These are phyloP conservation scores for Fragaria nilgerrensis DNA, from an alignment of 306 rosid species.

Conservation along the genomic window DNA sequence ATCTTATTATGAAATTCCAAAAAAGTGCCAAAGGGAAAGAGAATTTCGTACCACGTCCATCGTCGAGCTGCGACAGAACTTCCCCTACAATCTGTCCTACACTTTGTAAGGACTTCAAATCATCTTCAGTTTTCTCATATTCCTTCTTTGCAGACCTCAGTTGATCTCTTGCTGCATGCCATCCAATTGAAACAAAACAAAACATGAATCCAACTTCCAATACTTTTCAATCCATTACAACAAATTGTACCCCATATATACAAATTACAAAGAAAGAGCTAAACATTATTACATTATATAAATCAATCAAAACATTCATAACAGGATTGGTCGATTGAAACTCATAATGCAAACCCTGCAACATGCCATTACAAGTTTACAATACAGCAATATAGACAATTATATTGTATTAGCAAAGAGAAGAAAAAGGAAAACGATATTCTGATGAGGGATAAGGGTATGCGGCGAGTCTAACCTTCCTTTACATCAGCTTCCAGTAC, in stretches of 20 bases:
- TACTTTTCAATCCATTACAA: not conserved
- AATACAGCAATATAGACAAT: not conserved
- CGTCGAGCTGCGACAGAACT: slow-evolving; percentile 83
- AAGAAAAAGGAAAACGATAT: not conserved
- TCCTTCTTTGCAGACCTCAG: slow-evolving; percentile 63
- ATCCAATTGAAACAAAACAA: not conserved
- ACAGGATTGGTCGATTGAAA: not conserved
- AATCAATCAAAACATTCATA: too few relatives aligned
- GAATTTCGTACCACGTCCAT: slow-evolving; percentile 62
- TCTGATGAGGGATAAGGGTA: not conserved
- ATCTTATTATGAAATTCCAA: not conserved
- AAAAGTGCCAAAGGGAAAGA: not conserved
- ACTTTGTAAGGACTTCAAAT: slow-evolving; percentile 92
- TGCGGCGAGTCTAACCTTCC: not conserved
- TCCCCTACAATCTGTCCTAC: slow-evolving; percentile 95
- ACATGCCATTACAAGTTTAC: not conserved
- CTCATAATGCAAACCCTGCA: not conserved
- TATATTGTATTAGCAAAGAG: not conserved
- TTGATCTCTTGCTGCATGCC: slow-evolving; percentile 69
- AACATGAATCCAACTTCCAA: not conserved
- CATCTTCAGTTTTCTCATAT: slow-evolving; percentile 90
- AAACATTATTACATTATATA: too few relatives aligned
- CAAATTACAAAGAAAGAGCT: not conserved
- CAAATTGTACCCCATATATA: not conserved
- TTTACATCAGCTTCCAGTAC: not conserved